Evolutionary conservation across 768 basidiomycete genomes (phyloP).

Genomic region (Mycena crocata): DNA sequence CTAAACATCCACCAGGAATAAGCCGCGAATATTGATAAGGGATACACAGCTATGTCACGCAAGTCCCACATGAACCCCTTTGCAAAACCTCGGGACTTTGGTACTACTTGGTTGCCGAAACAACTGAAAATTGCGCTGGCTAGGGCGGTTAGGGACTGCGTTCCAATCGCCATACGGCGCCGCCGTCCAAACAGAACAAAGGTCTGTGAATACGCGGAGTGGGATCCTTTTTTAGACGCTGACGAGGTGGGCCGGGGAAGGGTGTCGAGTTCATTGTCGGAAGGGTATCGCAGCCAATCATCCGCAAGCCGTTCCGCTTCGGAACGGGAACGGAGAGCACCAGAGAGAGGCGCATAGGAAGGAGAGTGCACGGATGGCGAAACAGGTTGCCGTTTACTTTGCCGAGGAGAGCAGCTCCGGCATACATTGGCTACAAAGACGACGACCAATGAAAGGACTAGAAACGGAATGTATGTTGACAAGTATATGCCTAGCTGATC

Average conservation of each 20-base stretch:
- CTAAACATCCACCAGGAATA: conserved; percentile 51
- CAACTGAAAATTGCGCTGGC: conserved; percentile 9
- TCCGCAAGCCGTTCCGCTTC: conserved; percentile 14
- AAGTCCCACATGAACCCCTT: conserved; percentile 51
- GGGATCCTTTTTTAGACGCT: conserved; percentile 8
- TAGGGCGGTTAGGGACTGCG: conserved; percentile 5
- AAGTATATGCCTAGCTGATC: conserved; percentile 87
- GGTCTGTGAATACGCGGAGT: conserved; percentile 25
- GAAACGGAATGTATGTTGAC: conserved; percentile 75
- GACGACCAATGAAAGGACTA: conserved; percentile 66
- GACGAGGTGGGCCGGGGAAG: conserved; percentile 21
- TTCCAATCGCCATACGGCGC: conserved; percentile 32
- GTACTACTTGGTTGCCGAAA: conserved; percentile 14
- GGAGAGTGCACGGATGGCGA: conserved; percentile 1
- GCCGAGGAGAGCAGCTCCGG: conserved; percentile 26
- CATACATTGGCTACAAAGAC: conserved; percentile 47
- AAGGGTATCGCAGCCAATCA: conserved; percentile 25
- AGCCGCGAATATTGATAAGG: conserved; percentile 53
- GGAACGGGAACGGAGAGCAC: conserved; percentile 15
- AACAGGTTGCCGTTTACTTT: conserved; percentile 1
- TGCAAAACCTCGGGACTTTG: conserved; percentile 37
- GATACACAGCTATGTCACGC: conserved; percentile 56
- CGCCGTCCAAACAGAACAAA: conserved; percentile 34
- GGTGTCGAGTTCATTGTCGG: conserved; percentile 17
- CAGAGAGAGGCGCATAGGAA: conserved; percentile 17